Evolutionary conservation across 75 land plant species (phyloP).

Genomic region (Larix kaempferi): DNA sequence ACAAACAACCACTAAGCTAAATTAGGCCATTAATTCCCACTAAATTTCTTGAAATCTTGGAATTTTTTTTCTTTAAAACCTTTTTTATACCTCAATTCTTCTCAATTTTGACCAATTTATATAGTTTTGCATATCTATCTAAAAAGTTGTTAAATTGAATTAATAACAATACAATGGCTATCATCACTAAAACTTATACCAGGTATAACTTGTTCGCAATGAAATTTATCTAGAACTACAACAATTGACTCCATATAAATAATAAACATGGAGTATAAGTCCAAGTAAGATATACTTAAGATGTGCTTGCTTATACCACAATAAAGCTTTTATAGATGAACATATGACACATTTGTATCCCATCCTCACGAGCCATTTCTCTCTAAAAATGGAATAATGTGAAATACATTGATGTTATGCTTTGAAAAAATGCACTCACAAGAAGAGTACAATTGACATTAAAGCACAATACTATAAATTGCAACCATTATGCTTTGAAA

Average conservation of each 20-base stretch:
- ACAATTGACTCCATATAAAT: not conserved
- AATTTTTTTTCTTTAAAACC: no score
- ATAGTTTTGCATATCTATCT: no score
- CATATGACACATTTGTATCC: constrained; percentile 39
- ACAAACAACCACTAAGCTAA: no score
- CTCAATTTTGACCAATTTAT: no score
- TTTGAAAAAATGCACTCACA: constrained; percentile 98
- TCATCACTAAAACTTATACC: constrained; percentile 92
- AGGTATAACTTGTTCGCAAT: constrained; percentile 71
- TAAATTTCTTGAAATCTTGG: no score
- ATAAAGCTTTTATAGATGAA: constrained; percentile 85
- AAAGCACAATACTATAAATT: no score
- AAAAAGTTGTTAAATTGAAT: constrained; percentile 32
- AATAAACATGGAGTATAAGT: not conserved
- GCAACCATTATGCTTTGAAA: constrained; percentile 96
- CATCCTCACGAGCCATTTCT: constrained; percentile 19
- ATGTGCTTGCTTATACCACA: constrained; percentile 44
- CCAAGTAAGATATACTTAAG: not conserved
- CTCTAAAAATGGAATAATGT: no score
- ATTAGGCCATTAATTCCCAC: no score
- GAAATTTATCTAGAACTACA: not conserved
- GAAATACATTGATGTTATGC: constrained; percentile 86
- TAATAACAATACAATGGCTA: constrained; percentile 85
- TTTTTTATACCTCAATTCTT: no score
- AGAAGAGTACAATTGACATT: constrained; percentile 93